A percentile compares a stretch with the other conserved stretches of the same genome.
Evolutionary conservation across 441 rosid genomes (phyloP).

Genomic region (Kokia cookei): DNA sequence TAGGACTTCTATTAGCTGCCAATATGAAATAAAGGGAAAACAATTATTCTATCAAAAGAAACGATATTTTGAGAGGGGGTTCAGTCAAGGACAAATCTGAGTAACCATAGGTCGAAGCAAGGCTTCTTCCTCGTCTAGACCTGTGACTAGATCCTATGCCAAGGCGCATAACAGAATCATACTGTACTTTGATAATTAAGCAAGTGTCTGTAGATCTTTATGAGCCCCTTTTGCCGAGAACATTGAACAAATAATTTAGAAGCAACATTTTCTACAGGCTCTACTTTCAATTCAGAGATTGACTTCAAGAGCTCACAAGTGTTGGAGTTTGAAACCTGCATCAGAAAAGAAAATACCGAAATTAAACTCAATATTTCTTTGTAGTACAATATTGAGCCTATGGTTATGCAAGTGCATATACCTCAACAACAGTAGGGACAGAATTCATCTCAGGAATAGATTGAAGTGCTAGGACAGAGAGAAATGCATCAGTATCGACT

Average conservation of each 20-base stretch:
- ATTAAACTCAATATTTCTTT: slow-evolving; percentile 6
- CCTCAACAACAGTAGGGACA: slow-evolving; percentile 95
- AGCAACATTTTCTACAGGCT: slow-evolving; percentile 84
- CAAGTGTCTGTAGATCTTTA: slow-evolving; percentile 91
- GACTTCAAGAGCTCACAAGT: slow-evolving; percentile 86
- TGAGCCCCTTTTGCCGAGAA: slow-evolving; percentile 86
- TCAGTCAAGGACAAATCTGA: too few species aligned
- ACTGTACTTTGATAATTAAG: slow-evolving; percentile 83
- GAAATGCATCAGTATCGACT: slow-evolving; percentile 88
- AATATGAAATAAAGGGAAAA: too few species aligned
- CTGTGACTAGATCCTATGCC: too few species aligned
- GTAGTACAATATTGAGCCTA: not conserved
- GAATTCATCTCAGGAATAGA: slow-evolving; percentile 64
- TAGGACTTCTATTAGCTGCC: too few species aligned
- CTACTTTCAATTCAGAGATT: slow-evolving; percentile 78
- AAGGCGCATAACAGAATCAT: not conserved
- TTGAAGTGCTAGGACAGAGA: slow-evolving; percentile 94
- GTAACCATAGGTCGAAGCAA: too few species aligned
- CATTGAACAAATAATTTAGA: slow-evolving; percentile 97
- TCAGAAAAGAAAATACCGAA: slow-evolving; percentile 10
- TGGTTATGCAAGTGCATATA: slow-evolving; percentile 18
- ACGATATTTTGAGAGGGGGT: too few species aligned
- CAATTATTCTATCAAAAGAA: too few species aligned
- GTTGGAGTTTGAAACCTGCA: slow-evolving; percentile 80
- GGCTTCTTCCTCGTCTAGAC: too few species aligned